Conservation (phyloP, 768 basidiomycete genomes). For the Boletus sp. region DNA sequence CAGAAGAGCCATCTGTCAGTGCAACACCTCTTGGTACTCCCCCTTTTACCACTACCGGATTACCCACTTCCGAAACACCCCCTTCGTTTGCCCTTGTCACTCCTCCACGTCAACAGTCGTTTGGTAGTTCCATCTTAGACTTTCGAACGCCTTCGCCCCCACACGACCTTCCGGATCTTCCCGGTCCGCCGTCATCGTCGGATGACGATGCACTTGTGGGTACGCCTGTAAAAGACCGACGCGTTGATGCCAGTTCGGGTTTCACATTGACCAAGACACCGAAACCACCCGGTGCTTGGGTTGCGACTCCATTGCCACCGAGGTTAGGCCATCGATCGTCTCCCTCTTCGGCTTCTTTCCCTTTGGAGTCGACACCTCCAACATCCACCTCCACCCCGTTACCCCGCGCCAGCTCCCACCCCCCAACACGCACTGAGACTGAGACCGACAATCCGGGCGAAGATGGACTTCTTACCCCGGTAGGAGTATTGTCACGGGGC, state of each 20-base stretch:
- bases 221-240: slow-evolving; percentile 21
- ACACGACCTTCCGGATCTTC: slow-evolving; percentile 59
- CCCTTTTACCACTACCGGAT: slow-evolving; percentile 4
- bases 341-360: slow-evolving; percentile 18
- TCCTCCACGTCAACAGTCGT: slow-evolving; percentile 44
- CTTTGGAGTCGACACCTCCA: slow-evolving; percentile 26
- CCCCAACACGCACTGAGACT: slow-evolving; percentile 15
- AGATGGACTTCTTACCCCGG: slow-evolving; percentile 41
- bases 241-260: slow-evolving; percentile 17
- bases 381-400: slow-evolving; percentile 26
- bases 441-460: slow-evolving; percentile 16
- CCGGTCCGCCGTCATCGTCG: slow-evolving; percentile 56
- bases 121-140: slow-evolving; percentile 42
- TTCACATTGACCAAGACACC: slow-evolving; percentile 42
- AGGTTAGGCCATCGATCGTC: slow-evolving; percentile 10
- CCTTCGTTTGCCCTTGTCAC: slow-evolving; percentile 37
- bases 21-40: slow-evolving; percentile 28
- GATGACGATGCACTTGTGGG: slow-evolving; percentile 42
- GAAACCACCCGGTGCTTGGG: slow-evolving; percentile 45
- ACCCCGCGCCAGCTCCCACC: slow-evolving; percentile 12
- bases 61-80: slow-evolving; percentile 3
- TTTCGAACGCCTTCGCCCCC: slow-evolving; percentile 66
- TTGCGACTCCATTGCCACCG: slow-evolving; percentile 36
- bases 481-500: slow-evolving; percentile 46
- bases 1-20: slow-evolving; percentile 8